Conservation (phyloP, 2,329 filamentous ascomycete species). For the Chlorencoelia australis region DNA sequence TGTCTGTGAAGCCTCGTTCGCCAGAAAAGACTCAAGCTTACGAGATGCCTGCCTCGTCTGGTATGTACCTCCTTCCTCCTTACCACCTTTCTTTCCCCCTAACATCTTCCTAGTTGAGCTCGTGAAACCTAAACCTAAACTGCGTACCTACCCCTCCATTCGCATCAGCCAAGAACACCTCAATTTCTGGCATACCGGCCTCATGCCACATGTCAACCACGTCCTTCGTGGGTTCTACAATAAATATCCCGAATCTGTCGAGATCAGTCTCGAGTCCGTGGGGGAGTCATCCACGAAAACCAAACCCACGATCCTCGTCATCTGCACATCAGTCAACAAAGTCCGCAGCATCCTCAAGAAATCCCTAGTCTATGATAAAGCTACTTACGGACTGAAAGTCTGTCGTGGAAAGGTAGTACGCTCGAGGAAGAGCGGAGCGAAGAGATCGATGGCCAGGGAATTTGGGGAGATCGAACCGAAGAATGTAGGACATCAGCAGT, state of each 20-base stretch:
- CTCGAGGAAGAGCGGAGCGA: constrained; percentile 39
- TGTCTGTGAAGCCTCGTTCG: too few species aligned
- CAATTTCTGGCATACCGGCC: constrained; percentile 59
- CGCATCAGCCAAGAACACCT: constrained; percentile 49
- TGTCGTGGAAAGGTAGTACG: constrained; percentile 58
- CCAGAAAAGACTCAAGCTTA: too few species aligned
- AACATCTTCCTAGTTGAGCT: constrained; percentile 11
- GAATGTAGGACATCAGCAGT: constrained; percentile 70
- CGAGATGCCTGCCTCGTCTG: too few species aligned
- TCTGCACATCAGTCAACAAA: constrained; percentile 65
- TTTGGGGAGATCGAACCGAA: constrained; percentile 36
- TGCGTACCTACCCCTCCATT: constrained; percentile 50
- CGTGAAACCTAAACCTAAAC: constrained; percentile 31
- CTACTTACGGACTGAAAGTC: constrained; percentile 58
- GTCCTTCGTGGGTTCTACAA: constrained; percentile 61
- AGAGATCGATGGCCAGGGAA: constrained; percentile 34
- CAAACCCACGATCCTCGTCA: constrained; percentile 64
- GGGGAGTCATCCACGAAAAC: constrained; percentile 57
- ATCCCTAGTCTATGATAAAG: constrained; percentile 57
- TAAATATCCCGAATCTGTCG: constrained; percentile 65
- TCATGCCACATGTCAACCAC: constrained; percentile 65
- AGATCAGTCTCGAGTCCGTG: constrained; percentile 67
- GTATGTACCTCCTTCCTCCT: constrained; percentile 6
- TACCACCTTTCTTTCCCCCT: constrained; percentile 1
- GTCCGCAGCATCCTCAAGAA: constrained; percentile 63